A percentile compares a stretch with the other conserved stretches of the same genome.
Conservation (phyloP, 176 grass and related monocot genomes). For the Cenchrus americanus region DNA sequence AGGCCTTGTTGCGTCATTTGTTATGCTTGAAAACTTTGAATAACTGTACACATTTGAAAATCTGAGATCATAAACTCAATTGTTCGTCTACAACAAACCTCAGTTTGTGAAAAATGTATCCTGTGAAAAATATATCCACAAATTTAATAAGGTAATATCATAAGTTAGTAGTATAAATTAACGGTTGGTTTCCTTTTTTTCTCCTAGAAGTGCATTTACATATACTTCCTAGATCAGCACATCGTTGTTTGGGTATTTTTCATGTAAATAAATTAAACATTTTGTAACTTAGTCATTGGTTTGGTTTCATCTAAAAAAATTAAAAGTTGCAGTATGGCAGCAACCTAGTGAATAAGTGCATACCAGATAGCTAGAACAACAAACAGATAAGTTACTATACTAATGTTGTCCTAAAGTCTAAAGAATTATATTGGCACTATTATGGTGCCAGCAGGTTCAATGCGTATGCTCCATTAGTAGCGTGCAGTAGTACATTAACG, state of each 20-base stretch:
- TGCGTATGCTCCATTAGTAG: background rate
- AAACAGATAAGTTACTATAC: slow-evolving; percentile 16
- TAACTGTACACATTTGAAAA: background rate
- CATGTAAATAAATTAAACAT: background rate
- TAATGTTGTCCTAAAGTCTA: background rate
- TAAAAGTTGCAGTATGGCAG: background rate
- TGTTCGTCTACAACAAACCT: background rate
- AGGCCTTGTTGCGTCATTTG: background rate
- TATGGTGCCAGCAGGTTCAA: background rate
- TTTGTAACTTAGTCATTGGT: background rate
- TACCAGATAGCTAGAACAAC: background rate
- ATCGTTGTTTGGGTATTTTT: background rate
- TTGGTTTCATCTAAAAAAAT: background rate
- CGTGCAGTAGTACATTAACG: background rate
- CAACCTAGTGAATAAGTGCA: background rate
- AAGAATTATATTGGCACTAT: background rate
- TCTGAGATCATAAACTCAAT: background rate
- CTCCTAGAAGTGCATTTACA: background rate
- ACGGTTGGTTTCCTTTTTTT: background rate
- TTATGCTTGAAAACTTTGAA: background rate
- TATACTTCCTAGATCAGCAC: background rate
- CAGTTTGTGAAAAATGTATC: background rate
- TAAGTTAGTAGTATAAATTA: background rate
- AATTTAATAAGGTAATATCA: background rate
- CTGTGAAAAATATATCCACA: background rate